phyloP scores from a whole-genome alignment of 306 rosid species.

The Vicia villosa region DNA sequence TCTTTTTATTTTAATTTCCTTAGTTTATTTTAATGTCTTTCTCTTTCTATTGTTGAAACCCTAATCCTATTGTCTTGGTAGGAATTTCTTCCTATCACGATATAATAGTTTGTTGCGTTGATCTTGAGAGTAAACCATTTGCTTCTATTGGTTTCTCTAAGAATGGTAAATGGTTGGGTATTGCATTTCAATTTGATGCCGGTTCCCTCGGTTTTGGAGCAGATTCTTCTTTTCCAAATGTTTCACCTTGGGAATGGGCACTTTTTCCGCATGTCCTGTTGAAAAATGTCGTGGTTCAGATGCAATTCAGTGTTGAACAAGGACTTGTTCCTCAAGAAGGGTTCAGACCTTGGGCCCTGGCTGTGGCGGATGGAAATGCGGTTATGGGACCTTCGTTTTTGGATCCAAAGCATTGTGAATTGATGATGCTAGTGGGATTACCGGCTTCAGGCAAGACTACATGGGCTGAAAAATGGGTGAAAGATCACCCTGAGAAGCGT shows the following conservation, averaged over 20 bases:
- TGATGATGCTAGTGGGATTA: constrained; percentile 64
- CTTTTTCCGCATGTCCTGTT: no score
- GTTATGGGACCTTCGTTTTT: constrained; percentile 47
- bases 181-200: constrained; percentile 45
- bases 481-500: constrained; percentile 56
- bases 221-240: constrained; percentile 27
- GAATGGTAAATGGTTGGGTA: constrained; percentile 64
- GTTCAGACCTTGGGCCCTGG: no score
- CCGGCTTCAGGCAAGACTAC: constrained; percentile 71
- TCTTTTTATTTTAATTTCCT: no score
- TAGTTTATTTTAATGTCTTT: no score
- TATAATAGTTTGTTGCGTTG: constrained; percentile 53
- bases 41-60: no score
- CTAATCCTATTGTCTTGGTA: no score
- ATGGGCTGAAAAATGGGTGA: constrained; percentile 64
- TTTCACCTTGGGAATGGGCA: constrained; percentile 15
- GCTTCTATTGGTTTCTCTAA: constrained; percentile 60
- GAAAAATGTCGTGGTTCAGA: no score
- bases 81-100: no score
- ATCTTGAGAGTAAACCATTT: constrained; percentile 53
- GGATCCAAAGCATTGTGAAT: constrained; percentile 50
- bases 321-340: no score
- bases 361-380: constrained; percentile 34
- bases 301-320: no score
- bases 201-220: constrained; percentile 46